These are phyloP conservation scores for Porodaedalea pini DNA, from an alignment of 1,284 basidiomycete genomes.

Conservation along the genomic window DNA sequence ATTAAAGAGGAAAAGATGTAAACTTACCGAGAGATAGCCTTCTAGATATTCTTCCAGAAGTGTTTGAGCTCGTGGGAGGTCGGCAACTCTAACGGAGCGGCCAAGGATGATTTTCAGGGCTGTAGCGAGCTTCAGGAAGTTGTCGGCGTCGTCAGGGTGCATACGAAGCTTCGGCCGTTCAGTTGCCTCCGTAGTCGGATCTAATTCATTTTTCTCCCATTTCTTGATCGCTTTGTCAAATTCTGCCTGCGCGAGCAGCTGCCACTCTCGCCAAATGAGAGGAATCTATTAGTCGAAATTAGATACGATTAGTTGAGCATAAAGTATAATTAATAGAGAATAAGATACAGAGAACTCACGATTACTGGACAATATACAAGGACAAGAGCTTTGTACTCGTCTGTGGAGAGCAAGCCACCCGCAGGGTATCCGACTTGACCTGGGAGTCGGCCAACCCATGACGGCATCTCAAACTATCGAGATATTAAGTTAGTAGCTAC, in stretches of 20 bases:
- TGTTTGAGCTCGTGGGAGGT: conserved; percentile 5
- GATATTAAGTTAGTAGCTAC: neutral
- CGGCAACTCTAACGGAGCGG: conserved; percentile 5
- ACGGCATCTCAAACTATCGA: conserved; percentile 19
- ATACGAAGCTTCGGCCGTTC: conserved; percentile 3
- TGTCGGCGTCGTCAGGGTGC: conserved; percentile 12
- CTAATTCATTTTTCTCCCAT: conserved; percentile 18
- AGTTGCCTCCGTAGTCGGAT: neutral
- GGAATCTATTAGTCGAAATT: conserved; percentile 14
- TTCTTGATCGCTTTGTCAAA: conserved; percentile 10
- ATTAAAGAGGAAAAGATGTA: neutral
- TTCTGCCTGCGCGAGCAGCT: conserved; percentile 7
- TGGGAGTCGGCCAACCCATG: conserved; percentile 17
- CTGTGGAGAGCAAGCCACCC: conserved; percentile 16
- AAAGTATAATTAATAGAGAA: neutral
- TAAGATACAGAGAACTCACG: conserved; percentile 4
- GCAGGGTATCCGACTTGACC: conserved; percentile 16
- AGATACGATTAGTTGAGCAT: no score
- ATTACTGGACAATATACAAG: conserved; percentile 14
- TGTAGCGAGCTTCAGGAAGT: conserved; percentile 19
- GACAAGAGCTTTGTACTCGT: conserved; percentile 17
- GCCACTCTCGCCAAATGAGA: conserved; percentile 22
- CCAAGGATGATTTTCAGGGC: conserved; percentile 22
- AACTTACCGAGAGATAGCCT: conserved; percentile 16
- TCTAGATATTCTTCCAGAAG: conserved; percentile 21